phyloP scores from a whole-genome alignment of 169 alveolate species.

The Perkinsus marinus region DNA sequence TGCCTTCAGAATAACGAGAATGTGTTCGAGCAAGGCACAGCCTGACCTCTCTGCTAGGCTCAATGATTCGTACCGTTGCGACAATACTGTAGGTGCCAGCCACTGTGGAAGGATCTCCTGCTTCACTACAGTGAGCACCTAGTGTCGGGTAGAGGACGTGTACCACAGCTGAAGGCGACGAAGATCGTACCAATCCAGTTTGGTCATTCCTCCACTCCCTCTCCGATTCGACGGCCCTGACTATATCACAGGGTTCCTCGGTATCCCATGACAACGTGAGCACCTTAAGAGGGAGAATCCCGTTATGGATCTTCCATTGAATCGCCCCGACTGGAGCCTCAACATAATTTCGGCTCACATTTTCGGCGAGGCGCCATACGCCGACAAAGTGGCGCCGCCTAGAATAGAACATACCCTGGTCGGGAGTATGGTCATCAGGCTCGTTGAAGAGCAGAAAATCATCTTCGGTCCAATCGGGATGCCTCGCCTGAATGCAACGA shows the following conservation, averaged over 20 bases:
- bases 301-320: no score
- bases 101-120: background rate
- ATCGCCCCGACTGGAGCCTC: no score
- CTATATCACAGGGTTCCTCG: background rate
- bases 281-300: background rate
- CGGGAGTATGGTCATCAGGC: background rate
- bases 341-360: background rate
- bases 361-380: background rate
- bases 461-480: background rate
- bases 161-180: background rate
- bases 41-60: background rate
- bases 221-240: background rate
- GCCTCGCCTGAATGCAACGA: background rate
- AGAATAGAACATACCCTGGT: background rate
- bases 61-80: background rate
- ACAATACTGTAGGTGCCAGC: background rate
- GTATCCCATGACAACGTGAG: background rate
- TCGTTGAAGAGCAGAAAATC: background rate
- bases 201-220: background rate
- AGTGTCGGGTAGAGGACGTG: background rate
- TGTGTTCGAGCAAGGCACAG: background rate
- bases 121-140: background rate
- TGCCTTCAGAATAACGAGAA: background rate
- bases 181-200: background rate
- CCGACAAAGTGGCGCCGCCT: background rate